Conservation (phyloP, 2,329 filamentous ascomycete species). For the Diaporthe sp. region DNA sequence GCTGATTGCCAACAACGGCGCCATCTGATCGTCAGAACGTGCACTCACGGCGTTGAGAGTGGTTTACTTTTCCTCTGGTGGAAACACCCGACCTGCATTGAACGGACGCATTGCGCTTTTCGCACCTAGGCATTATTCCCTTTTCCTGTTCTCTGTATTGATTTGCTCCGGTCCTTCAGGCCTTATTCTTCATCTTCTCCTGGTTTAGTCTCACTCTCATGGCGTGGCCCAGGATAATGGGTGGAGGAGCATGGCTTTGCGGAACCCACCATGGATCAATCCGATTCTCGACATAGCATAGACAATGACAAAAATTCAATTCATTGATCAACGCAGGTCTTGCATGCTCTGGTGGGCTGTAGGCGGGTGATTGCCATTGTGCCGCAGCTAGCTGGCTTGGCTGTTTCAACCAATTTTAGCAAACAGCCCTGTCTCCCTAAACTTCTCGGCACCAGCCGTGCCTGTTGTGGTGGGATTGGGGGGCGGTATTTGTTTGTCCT, state of each 20-base stretch:
- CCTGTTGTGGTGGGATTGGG: not conserved
- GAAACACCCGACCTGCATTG: not conserved
- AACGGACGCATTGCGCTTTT: conserved; percentile 14
- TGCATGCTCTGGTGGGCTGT: not conserved
- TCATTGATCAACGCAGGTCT: not conserved
- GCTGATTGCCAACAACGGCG: conserved; percentile 71
- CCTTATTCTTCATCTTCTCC: not conserved
- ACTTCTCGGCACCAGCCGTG: conserved; percentile 17
- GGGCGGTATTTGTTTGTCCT: not conserved
- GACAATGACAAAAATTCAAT: not conserved
- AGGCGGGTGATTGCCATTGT: not conserved
- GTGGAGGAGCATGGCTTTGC: not conserved
- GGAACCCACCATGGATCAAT: not conserved
- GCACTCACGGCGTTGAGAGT: not conserved
- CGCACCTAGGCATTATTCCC: not conserved
- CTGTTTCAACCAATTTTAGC: conserved; percentile 25
- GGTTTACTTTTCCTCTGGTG: not conserved
- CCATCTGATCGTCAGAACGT: not conserved
- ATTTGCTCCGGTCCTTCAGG: not conserved
- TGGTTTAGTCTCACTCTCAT: not conserved
- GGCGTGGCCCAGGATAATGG: not conserved
- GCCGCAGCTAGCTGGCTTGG: conserved; percentile 8
- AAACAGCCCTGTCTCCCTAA: conserved; percentile 4
- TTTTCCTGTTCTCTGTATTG: conserved; percentile 1
- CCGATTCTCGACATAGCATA: conserved; percentile 15